These are phyloP conservation scores for Albugo laibachii DNA, from an alignment of 352 stramenopile species.

Conservation along the genomic window DNA sequence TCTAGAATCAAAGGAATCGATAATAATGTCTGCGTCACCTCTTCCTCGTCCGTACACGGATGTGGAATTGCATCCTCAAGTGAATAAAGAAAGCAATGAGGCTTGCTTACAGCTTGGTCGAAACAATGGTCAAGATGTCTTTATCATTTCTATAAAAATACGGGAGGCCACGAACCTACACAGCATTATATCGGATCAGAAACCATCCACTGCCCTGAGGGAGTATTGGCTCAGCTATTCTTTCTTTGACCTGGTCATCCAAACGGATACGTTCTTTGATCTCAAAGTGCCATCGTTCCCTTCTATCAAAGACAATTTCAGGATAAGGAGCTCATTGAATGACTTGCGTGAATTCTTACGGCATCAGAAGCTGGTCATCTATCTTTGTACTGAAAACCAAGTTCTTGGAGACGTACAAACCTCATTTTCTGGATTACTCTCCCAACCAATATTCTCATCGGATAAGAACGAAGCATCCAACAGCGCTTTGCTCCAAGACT, in stretches of 20 bases:
- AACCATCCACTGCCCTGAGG: background rate
- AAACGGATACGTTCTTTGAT: slow-evolving; percentile 58
- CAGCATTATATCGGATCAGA: background rate
- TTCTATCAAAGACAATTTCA: slow-evolving; percentile 52
- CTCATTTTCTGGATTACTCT: slow-evolving; percentile 7
- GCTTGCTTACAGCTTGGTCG: background rate
- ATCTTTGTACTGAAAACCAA: slow-evolving; percentile 44
- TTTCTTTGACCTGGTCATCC: slow-evolving; percentile 63
- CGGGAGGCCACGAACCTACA: background rate
- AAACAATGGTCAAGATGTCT: background rate
- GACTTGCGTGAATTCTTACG: slow-evolving; percentile 24
- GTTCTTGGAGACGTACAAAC: slow-evolving; percentile 42
- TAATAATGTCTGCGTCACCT: too few species aligned
- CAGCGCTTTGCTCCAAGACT: too few species aligned
- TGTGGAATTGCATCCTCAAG: too few species aligned
- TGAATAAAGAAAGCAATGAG: background rate
- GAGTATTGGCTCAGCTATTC: slow-evolving; percentile 74
- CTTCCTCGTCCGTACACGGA: background rate
- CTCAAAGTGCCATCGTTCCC: slow-evolving; percentile 31
- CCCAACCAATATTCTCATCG: too few species aligned
- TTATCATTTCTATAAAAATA: slow-evolving; percentile 1
- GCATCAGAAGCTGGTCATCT: slow-evolving; percentile 24
- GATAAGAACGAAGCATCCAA: too few species aligned
- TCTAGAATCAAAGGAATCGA: background rate
- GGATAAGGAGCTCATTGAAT: slow-evolving; percentile 25